phyloP scores from a whole-genome alignment of 345 rosid genomes.

The Mallotus nudiflorus region DNA sequence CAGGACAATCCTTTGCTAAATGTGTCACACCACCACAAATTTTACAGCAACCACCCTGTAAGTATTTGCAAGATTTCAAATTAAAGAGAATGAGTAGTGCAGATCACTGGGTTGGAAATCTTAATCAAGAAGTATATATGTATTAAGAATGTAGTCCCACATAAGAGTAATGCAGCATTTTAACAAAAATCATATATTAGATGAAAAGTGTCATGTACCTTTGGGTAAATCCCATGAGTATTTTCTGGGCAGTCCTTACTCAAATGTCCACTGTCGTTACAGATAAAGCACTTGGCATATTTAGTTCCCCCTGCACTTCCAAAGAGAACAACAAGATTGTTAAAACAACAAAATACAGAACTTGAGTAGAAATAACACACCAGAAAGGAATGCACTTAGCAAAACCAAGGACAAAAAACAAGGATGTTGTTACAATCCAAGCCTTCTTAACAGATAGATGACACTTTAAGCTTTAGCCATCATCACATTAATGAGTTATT shows the following conservation, averaged over 20 bases:
- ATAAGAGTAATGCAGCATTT: not conserved
- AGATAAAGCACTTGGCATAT: constrained; percentile 86
- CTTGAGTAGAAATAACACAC: not conserved
- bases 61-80: constrained; percentile 10
- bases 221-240: constrained; percentile 87
- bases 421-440: not conserved
- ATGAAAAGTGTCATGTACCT: constrained; percentile 46
- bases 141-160: too few relatives aligned
- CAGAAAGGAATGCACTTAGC: not conserved
- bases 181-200: not conserved
- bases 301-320: constrained; percentile 70
- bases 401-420: not conserved
- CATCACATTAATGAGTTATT: not conserved
- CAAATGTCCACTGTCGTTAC: constrained; percentile 78
- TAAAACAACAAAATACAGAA: not conserved
- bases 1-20: constrained; percentile 90
- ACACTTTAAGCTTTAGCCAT: not conserved
- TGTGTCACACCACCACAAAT: constrained; percentile 90
- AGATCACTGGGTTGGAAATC: not conserved
- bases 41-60: constrained; percentile 91
- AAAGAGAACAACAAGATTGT: constrained; percentile 13
- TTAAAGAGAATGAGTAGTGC: constrained; percentile 1
- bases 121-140: not conserved
- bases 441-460: not conserved
- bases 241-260: constrained; percentile 90